A percentile compares a stretch with the other conserved stretches of the same genome.
These are phyloP conservation scores for Verbascum thapsus DNA, from an alignment of 257 asterid species.

Conservation along the genomic window DNA sequence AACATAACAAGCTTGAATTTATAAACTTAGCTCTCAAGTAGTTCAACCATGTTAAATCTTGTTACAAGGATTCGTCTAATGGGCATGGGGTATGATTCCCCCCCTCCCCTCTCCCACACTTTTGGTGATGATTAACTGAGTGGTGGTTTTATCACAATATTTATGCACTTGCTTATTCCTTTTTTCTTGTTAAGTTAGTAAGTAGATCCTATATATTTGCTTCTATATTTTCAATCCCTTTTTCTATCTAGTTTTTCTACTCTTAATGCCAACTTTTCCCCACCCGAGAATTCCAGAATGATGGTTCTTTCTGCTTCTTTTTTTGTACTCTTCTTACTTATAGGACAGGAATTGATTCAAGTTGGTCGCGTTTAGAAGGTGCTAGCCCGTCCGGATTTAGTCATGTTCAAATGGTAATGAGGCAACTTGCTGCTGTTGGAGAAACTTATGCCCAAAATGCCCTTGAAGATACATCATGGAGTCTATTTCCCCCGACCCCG, in stretches of 20 bases:
- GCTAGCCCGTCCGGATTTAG: constrained; percentile 80
- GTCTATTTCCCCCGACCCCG: constrained; percentile 63
- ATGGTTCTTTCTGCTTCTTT: constrained; percentile 6
- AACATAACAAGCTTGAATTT: no score
- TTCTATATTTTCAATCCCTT: background rate
- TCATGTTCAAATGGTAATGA: constrained; percentile 87
- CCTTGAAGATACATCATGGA: constrained; percentile 75
- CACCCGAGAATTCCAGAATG: background rate
- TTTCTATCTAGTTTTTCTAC: constrained; percentile 4
- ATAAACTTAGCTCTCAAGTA: no score
- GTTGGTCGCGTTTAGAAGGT: constrained; percentile 74
- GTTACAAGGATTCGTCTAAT: no score
- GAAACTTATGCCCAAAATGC: constrained; percentile 80
- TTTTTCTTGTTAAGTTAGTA: background rate
- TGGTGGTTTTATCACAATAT: background rate
- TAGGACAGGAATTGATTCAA: constrained; percentile 59
- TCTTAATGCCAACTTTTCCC: background rate
- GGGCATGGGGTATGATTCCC: constrained; percentile 8
- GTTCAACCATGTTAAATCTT: no score
- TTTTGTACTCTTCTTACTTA: background rate
- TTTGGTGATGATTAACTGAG: no score
- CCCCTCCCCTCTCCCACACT: no score
- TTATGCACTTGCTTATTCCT: background rate
- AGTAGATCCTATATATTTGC: background rate
- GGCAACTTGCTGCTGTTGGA: constrained; percentile 91